Conservation (phyloP, 768 basidiomycete genomes). For the Mycena rebaudengoi region DNA sequence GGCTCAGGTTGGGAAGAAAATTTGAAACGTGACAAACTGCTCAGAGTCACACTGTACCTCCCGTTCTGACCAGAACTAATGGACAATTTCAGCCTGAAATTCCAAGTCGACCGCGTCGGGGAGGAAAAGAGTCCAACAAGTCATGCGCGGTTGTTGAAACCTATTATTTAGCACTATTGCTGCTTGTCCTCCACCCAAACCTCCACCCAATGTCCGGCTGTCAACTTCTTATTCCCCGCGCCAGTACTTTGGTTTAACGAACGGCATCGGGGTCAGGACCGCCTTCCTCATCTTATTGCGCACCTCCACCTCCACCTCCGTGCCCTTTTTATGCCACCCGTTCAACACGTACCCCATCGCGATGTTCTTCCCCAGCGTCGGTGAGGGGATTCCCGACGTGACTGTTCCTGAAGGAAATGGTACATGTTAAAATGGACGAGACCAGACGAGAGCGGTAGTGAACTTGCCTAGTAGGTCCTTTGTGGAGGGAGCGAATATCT, state of each 20-base stretch:
- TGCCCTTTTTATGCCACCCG: constrained; percentile 92
- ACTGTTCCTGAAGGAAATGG: constrained; percentile 61
- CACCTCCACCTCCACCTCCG: constrained; percentile 84
- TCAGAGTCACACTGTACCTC: no score
- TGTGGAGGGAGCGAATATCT: constrained; percentile 66
- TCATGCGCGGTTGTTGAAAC: no score
- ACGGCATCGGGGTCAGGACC: constrained; percentile 85
- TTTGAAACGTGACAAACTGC: no score
- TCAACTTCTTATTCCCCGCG: no score
- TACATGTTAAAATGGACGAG: background rate
- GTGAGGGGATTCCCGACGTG: constrained; percentile 96
- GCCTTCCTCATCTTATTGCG: constrained; percentile 82
- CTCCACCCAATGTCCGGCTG: no score
- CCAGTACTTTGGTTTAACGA: constrained; percentile 84
- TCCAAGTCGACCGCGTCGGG: no score
- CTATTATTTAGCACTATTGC: no score
- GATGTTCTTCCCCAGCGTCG: constrained; percentile 88
- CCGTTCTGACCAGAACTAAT: no score
- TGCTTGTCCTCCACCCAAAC: no score
- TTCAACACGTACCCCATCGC: constrained; percentile 92
- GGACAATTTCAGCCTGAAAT: no score
- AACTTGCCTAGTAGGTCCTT: constrained; percentile 62
- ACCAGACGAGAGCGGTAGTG: constrained; percentile 3
- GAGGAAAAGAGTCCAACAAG: no score
- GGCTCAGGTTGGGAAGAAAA: background rate